Evolutionary conservation across 2,329 filamentous ascomycete species (phyloP), one percentile per base, ranked within the genome.

Genomic region (Pseudogymnoascus sp.): DNA sequence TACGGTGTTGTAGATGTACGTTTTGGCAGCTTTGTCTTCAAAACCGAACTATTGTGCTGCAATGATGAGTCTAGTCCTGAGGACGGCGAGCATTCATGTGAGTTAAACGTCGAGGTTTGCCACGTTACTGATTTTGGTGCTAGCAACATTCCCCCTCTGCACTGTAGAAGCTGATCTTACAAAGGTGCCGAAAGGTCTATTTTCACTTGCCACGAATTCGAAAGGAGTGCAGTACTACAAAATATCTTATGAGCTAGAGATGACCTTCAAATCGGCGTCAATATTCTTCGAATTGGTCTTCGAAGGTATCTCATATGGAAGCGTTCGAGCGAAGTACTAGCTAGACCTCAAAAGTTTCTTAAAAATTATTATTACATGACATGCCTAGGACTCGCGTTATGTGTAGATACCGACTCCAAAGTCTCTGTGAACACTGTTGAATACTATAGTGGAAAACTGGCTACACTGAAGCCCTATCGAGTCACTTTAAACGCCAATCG

Each of bases 21-120:
- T 8, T 45, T 23, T 45, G 10, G 10, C 2, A 66, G 61, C 26
- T 68, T 63, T 45, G 54, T 64, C 23, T 64, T 67, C 62, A 63
- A 66, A 2, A 18, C n/a, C 18, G 61, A 57, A 10, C 39, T 65
- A 60, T 63, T 66, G 42, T 47, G 21, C 42, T 47, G 18, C 42
- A 47, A 47, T 26, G 42, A 47, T 26, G 21, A 47, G 4, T 26
- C 11, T 5, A 47, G 42, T 23, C 21, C 18, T 45, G 18, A 45
- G 1, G 42, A 45, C 18, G 11, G 18, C 18, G 3, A 45, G 18
- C 18, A 45, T 14, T 3, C 42, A 42, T 45, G 18, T 23, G 5
- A 45, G 42, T 45, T n/a, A n/a, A 10, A 45, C 14, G 11, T 5
- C 14, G 42, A 45, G 42, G 18, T 45, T 45, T 23, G 18, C 18